Evolutionary conservation across 768 basidiomycete genomes (phyloP).

Genomic region (Paxillus involutus): DNA sequence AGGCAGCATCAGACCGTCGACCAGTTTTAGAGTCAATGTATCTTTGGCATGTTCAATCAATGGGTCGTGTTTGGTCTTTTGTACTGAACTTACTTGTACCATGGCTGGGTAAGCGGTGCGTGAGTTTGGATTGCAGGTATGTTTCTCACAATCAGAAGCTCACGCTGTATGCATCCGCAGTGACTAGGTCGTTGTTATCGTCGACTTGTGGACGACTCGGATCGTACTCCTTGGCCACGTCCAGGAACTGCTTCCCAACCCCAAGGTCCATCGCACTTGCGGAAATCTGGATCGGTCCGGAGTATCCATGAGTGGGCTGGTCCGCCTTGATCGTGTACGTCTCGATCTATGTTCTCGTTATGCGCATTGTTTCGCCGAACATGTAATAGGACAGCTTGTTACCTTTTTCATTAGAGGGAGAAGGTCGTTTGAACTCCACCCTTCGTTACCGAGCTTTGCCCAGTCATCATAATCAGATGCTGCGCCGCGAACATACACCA

Average conservation of each 20-base stretch:
- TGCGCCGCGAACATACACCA: slow-evolving; percentile 21
- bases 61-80: background rate
- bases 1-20: slow-evolving; percentile 31
- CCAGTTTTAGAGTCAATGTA: slow-evolving; percentile 49
- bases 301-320: slow-evolving; percentile 35
- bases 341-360: slow-evolving; percentile 20
- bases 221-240: slow-evolving; percentile 47
- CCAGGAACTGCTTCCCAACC: slow-evolving; percentile 43
- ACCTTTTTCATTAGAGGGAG: slow-evolving; percentile 28
- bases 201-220: slow-evolving; percentile 41
- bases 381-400: background rate
- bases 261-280: slow-evolving; percentile 3
- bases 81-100: slow-evolving; percentile 15
- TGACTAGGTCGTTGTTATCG: slow-evolving; percentile 48
- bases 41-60: slow-evolving; percentile 29
- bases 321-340: slow-evolving; percentile 31
- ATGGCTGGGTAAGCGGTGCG: slow-evolving; percentile 5
- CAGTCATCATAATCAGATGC: slow-evolving; percentile 31
- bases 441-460: slow-evolving; percentile 20
- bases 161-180: slow-evolving; percentile 24
- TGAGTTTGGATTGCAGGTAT: background rate
- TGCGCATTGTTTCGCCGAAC: background rate
- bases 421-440: slow-evolving; percentile 25
- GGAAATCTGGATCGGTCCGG: slow-evolving; percentile 31
- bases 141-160: slow-evolving; percentile 2